Conservation (phyloP, 805 yeast genomes). For the Schwanniomyces polymorphus region DNA sequence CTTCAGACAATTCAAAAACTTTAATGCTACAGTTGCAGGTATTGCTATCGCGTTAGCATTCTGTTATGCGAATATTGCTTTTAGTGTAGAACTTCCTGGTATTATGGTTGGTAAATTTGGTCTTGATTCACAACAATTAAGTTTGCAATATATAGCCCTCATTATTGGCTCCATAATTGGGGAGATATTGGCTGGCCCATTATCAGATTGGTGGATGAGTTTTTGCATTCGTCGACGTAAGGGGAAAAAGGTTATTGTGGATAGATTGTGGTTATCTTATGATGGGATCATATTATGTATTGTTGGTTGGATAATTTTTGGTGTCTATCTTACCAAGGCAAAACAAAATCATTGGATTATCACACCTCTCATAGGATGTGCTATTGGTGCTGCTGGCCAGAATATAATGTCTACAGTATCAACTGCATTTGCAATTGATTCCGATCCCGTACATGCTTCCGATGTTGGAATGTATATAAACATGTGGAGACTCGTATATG, state of each 20-base stretch:
- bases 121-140: slow-evolving; percentile 19
- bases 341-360: slow-evolving; percentile 16
- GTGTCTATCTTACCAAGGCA: slow-evolving; percentile 15
- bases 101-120: slow-evolving; percentile 14
- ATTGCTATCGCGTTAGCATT: slow-evolving; percentile 17
- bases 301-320: slow-evolving; percentile 21
- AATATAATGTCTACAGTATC: slow-evolving; percentile 21
- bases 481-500: slow-evolving; percentile 17
- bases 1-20: neutral
- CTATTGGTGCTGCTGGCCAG: slow-evolving; percentile 20
- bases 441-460: slow-evolving; percentile 13
- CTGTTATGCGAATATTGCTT: slow-evolving; percentile 19
- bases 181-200: slow-evolving; percentile 20
- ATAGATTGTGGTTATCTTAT: slow-evolving; percentile 21
- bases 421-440: slow-evolving; percentile 20
- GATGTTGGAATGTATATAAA: slow-evolving; percentile 20
- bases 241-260: slow-evolving; percentile 7
- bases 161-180: slow-evolving; percentile 22
- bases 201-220: slow-evolving; percentile 24
- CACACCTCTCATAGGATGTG: slow-evolving; percentile 21
- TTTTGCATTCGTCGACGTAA: slow-evolving; percentile 3
- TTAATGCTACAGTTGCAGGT: slow-evolving; percentile 8
- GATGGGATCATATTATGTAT: slow-evolving; percentile 16
- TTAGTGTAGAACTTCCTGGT: slow-evolving; percentile 21
- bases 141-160: slow-evolving; percentile 19